Percentiles rank a stretch among this genome's conserved stretches.
Evolutionary conservation across 2,329 filamentous ascomycete genomes (phyloP).

Genomic region (Epichloe festucae): DNA sequence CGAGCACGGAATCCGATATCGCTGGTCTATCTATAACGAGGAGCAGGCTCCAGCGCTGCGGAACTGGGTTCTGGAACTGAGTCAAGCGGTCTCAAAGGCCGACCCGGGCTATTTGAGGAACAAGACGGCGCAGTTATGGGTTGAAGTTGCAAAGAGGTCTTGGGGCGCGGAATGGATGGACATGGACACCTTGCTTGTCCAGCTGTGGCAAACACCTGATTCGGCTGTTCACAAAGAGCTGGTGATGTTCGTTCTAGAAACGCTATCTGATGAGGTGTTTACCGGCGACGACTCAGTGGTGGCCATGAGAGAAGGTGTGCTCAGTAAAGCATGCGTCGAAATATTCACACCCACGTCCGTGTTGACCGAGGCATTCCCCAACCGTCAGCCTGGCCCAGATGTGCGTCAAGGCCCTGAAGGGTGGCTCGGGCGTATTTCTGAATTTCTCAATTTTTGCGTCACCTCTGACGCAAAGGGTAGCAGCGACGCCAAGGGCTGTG

Average conservation of each 20-base stretch:
- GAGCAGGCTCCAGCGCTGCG: conserved; percentile 58
- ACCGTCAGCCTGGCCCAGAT: conserved; percentile 52
- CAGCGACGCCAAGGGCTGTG: conserved; percentile 55
- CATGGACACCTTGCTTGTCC: conserved; percentile 76
- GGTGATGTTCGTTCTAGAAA: conserved; percentile 79
- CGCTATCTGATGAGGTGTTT: conserved; percentile 87
- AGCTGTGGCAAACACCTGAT: conserved; percentile 63
- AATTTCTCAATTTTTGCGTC: conserved; percentile 62
- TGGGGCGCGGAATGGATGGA: conserved; percentile 92
- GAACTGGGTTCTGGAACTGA: conserved; percentile 66
- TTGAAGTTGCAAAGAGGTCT: conserved; percentile 81
- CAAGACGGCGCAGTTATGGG: conserved; percentile 91
- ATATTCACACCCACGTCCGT: conserved; percentile 76
- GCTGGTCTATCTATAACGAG: conserved; percentile 60
- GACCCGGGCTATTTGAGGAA: conserved; percentile 80
- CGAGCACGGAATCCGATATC: conserved; percentile 78
- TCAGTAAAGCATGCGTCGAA: conserved; percentile 85
- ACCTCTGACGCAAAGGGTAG: conserved; percentile 50
- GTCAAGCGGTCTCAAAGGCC: conserved; percentile 52
- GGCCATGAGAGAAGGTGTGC: conserved; percentile 64
- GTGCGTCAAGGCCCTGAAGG: conserved; percentile 72
- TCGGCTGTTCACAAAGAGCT: conserved; percentile 63
- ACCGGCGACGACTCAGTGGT: conserved; percentile 80
- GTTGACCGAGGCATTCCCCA: conserved; percentile 62
- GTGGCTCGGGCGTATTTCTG: conserved; percentile 69